Percentiles rank a stretch among this genome's conserved stretches.
These are phyloP conservation scores for Mariannaea sp. DNA, from an alignment of 2,329 filamentous ascomycete genomes.

Conservation along the genomic window DNA sequence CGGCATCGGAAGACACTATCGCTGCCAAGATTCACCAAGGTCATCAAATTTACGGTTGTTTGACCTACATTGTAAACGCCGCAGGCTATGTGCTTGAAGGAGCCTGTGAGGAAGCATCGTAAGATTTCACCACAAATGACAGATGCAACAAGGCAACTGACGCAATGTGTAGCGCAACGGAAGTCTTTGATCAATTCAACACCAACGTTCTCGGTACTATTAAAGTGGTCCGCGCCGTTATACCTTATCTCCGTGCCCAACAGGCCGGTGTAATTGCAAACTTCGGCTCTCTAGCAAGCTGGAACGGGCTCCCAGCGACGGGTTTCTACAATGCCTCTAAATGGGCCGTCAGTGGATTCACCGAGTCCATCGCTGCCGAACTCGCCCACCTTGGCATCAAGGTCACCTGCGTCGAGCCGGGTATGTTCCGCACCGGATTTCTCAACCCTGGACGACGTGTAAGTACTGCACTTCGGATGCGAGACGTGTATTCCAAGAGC, in stretches of 20 bases:
- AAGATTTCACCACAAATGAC: neutral
- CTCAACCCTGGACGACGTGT: slow-evolving; percentile 23
- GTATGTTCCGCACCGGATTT: slow-evolving; percentile 25
- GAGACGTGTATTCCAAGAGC: slow-evolving; percentile 12
- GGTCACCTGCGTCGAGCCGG: slow-evolving; percentile 32
- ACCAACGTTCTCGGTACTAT: slow-evolving; percentile 56
- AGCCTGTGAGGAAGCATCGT: slow-evolving; percentile 24
- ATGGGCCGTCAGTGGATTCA: slow-evolving; percentile 49
- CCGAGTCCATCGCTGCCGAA: slow-evolving; percentile 47
- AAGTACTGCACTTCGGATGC: slow-evolving; percentile 12
- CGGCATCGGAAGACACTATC: slow-evolving; percentile 14
- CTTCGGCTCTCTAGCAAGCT: slow-evolving; percentile 50
- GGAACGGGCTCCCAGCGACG: slow-evolving; percentile 34
- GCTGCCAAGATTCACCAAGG: slow-evolving; percentile 19
- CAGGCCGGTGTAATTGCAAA: slow-evolving; percentile 43
- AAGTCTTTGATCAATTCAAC: slow-evolving; percentile 45
- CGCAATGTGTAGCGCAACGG: slow-evolving; percentile 28
- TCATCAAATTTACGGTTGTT: slow-evolving; percentile 10
- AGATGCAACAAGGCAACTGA: neutral
- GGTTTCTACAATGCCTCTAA: slow-evolving; percentile 44
- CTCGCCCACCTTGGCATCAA: slow-evolving; percentile 48
- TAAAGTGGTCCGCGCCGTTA: slow-evolving; percentile 50
- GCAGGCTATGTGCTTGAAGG: slow-evolving; percentile 27
- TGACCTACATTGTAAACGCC: slow-evolving; percentile 21
- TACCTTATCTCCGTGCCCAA: slow-evolving; percentile 49